Base-by-base conservation (phyloP, 805 yeast species). In the Kodamaea fukazawae region DNA sequence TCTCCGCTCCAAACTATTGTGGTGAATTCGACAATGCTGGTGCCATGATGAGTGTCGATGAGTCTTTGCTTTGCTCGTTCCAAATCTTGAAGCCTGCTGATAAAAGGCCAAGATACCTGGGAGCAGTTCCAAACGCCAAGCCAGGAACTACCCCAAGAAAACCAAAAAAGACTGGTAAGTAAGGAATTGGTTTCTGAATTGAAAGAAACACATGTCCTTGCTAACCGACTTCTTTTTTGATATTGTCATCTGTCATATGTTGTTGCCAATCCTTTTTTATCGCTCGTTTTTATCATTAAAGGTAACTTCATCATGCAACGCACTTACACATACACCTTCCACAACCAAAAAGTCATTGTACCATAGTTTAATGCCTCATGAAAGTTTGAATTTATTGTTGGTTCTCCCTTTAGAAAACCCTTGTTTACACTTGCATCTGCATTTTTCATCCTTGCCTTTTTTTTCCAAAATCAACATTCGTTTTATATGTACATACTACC, bases 11-110 rank as follows among this genome's bases (percentile, higher is more conserved):
- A 54, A 93, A 93, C 68, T 90, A 90, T 65, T 93, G 98, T 76
- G 99, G 99, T 56, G 98, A 93, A 67, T 91, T 91, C 61, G 99
- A 91, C 67, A 91, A 91, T 60, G 97, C 98, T 2, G 99, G 98
- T 59, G 99, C 99, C 30, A 93, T 93, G 98, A 91, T 91, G 99
- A 81, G 95, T 57, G 98, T 91, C 42, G 98, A 93, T 65, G 98
- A 93, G 70, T 83, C 91, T 65, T 77, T 91, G 58, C 75, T 91
- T 56, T 91, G 99, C 73, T 90, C 97, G 12, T 91, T 91, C 81
- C 93, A 86, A 67, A 93, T 91, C 57, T 79, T 91, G 64, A 93
- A 93, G 68, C 99, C 99, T 22, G 97, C 99, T 38, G 98, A 93
- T 65, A 91, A 91, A 78, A 88, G 88, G 68, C 83, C 86, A 47